Evolutionary conservation across 2,329 filamentous ascomycete genomes (phyloP), one percentile per base, ranked within the genome.

Genomic region (Penicillium hordei): DNA sequence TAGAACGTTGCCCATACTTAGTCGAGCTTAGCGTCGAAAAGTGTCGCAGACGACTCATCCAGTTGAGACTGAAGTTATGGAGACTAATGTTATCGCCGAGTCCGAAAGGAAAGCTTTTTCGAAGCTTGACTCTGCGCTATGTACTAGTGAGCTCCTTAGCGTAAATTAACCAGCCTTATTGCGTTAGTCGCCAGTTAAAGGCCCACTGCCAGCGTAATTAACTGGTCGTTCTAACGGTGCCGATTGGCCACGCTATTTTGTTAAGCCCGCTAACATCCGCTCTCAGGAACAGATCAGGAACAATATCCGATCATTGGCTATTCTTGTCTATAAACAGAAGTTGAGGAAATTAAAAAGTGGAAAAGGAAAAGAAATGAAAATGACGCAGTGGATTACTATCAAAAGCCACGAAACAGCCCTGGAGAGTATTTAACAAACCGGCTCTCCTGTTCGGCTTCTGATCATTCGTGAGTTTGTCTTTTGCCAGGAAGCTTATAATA

Each of bases 61-160:
- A 56, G 19, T 45, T 34, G 40, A 56, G 42, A 21, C 15, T 31
- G 9, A 55, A 36, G 19, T 17, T 55, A 34, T 50, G 46, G 52
- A 34, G 38, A 23, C 45, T n/a, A 9, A 33, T 13, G 17, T 34
- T 45, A 42, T 46, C 33, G 48, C 54, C 42, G 42, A 40, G 27
- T 25, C 40, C 40, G 33, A 27, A 51, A 10, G 9, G 17, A 33
- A 46, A 27, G 17, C 31, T 31, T 44, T 25, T 48, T 12, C 19
- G 52, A 54, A 54, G 54, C 54, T 57, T 57, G 54, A 13, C 42
- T 34, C 12, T 7, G 36, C 27, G 15, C 54, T 46, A 46, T 44
- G 15, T 9, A 33, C 36, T 42, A 49, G 29, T 42, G 19, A 31
- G 10, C 15, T 42, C 12, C 29, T 34, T 34, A 25, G 38, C 29